Evolutionary conservation across 192 early-diverging fungal genomes (phyloP).

Genomic region (Dispira parvispora): DNA sequence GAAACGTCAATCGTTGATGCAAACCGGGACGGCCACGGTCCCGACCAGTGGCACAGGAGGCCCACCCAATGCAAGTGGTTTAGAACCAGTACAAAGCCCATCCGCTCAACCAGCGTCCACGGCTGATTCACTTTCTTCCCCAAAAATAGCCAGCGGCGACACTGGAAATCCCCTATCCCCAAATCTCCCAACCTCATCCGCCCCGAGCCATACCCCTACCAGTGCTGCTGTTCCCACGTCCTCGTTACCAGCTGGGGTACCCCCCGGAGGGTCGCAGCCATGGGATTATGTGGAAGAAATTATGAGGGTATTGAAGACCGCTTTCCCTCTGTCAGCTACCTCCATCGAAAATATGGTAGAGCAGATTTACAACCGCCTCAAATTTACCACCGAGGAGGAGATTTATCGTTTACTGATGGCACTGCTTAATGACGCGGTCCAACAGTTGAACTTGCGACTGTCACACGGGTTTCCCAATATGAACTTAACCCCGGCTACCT

Average conservation of each 20-base stretch:
- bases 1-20: slow-evolving; percentile 18
- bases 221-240: slow-evolving; percentile 13
- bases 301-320: slow-evolving; percentile 86
- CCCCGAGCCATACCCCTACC: slow-evolving; percentile 7
- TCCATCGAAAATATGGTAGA: slow-evolving; percentile 99
- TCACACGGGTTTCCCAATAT: slow-evolving; percentile 16
- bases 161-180: slow-evolving; percentile 12
- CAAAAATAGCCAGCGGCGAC: neutral
- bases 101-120: neutral
- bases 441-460: slow-evolving; percentile 31
- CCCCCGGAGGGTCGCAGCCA: slow-evolving; percentile 29
- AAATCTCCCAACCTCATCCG: slow-evolving; percentile 14
- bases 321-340: slow-evolving; percentile 78
- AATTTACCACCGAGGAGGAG: slow-evolving; percentile 91
- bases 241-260: slow-evolving; percentile 15
- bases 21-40: neutral
- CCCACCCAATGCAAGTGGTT: slow-evolving; percentile 9
- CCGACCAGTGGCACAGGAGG: neutral
- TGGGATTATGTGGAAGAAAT: slow-evolving; percentile 90
- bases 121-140: too few species aligned
- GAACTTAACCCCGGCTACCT: slow-evolving; percentile 19
- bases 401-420: slow-evolving; percentile 92
- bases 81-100: neutral
- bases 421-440: slow-evolving; percentile 76
- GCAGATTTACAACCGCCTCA: slow-evolving; percentile 85